Evolutionary conservation across 1,284 basidiomycete genomes (phyloP), one percentile per base, ranked within the genome.

Genomic region (Cryptococcus sp.): DNA sequence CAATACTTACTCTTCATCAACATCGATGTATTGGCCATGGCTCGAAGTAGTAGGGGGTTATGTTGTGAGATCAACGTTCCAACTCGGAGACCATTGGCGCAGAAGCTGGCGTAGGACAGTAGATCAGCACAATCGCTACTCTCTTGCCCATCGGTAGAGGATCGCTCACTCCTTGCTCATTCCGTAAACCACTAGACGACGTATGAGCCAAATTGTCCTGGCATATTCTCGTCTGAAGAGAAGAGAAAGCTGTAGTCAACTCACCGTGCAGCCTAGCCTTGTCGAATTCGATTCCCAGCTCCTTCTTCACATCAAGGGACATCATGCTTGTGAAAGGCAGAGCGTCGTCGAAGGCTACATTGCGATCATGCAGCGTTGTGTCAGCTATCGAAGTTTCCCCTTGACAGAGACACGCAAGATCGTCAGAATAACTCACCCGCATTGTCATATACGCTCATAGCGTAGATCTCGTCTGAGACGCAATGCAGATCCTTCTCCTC

Each of bases 391-490:
- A 3, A 17, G 35, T 44, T 20, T 22, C 25, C 45, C 40, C 25
- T 27, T n/a, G 38, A 47, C 19, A 40, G 10, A 54, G 7, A 31
- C 13, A 15, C 15, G 7, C 10, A n/a, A 47, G 20, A 6, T 23
- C 19, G 31, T 44, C 40, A 4, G 50, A 23, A 10, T 8, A 10
- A 63, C 74, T 49, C 53, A 72, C 72, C 52, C 3, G 63, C 49
- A 50, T 73, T 73, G 27, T 77, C 64, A 59, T 74, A 80, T 25
- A 75, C 65, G 57, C 76, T 78, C 63, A 80, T 62, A 17, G 75
- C 78, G 67, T 82, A 82, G 46, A 82, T 80, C 67, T 81, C 79
- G 63, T 81, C 80, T 1, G 68, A 72, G n/a, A 81, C 73, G 20
- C 80, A 69, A 57, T 78, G 80, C 7, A 81, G 62, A 60, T 80